These are phyloP conservation scores for Aphanomyces euteiches DNA, from an alignment of 352 stramenopile genomes.

Conservation along the genomic window DNA sequence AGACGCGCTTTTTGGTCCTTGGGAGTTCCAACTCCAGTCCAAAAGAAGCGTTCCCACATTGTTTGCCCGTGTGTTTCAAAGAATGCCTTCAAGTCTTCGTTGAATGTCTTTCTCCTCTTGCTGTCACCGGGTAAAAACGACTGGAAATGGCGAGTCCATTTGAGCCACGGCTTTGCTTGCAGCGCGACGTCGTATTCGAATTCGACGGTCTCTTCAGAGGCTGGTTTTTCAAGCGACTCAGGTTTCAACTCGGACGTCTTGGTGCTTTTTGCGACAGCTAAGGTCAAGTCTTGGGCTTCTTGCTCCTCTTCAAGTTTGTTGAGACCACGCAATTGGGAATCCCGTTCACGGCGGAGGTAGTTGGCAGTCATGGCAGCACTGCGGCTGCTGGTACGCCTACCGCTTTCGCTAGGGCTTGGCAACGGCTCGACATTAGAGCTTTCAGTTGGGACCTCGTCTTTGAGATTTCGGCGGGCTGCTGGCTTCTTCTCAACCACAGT, in stretches of 20 bases:
- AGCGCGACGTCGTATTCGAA: too few relatives aligned
- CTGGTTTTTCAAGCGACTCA: background rate
- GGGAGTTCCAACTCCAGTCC: background rate
- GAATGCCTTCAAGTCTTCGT: background rate
- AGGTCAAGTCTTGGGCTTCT: background rate
- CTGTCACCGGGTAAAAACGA: background rate
- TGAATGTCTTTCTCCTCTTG: background rate
- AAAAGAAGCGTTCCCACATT: slow-evolving; percentile 5
- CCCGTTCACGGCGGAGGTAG: background rate
- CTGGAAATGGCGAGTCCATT: slow-evolving; percentile 10
- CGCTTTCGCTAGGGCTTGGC: background rate
- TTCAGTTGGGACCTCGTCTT: background rate
- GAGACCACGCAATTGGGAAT: background rate
- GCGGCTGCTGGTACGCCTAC: slow-evolving; percentile 1
- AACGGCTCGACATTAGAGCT: background rate
- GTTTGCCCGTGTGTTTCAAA: slow-evolving; percentile 6
- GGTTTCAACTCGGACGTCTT: background rate
- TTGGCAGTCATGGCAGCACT: background rate
- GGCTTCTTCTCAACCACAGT: background rate
- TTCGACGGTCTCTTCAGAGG: background rate
- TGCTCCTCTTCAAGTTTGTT: background rate
- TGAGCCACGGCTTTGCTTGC: background rate
- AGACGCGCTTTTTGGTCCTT: background rate
- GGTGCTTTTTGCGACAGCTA: background rate
- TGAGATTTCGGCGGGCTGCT: background rate